Base-by-base conservation (phyloP, 129 eudicot species). In the Deinandra increscens region DNA sequence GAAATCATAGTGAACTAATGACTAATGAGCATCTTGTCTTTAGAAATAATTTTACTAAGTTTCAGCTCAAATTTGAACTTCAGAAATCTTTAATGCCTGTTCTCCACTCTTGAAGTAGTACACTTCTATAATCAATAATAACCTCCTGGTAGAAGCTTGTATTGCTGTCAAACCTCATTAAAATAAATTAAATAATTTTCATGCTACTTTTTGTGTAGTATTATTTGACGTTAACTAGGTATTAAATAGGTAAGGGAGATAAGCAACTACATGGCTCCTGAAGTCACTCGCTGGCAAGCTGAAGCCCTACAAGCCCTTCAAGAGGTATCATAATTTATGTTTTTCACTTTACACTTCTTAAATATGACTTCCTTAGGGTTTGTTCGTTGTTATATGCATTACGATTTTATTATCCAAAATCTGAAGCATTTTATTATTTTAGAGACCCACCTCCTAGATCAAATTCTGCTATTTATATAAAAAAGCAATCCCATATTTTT, bases 241-340 rank as follows among this genome's bases (percentile, higher is more conserved):
- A 22, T 64, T 13, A 15, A 33, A 73, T 74, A 87, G 94, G 94
- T 87, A 43, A 87, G 33, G 66, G 94, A 85, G 77, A 81, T 88
- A n/a, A 80, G 83, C 72, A 19, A 65, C 65, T 59, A 7, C 51
- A 15, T 69, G 37, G 69, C 91, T 46, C 83, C 78, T 6, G 62
- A 59, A 31, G 15, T 88, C 33, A 66, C 62, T 10, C 91, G 91
- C 34, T 85, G 96, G 96, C 75, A 75, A 53, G 96, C 96, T 69
- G 88, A 88, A 74, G 96, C 96, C 38, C 64, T 89, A 55, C 70
- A 79, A 72, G 85, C 88, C 18, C 69, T 88, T 46, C 95, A 88
- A 61, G 91, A 88, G 91, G 95, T 88, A 82, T 39, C 71, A n/a
- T 20, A 64, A 15, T 12, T 12, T n/a, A n/a, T n/a, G n/a, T 37